Evolutionary conservation across 1,284 basidiomycete species (phyloP).

Genomic region (Marasmius sp.): DNA sequence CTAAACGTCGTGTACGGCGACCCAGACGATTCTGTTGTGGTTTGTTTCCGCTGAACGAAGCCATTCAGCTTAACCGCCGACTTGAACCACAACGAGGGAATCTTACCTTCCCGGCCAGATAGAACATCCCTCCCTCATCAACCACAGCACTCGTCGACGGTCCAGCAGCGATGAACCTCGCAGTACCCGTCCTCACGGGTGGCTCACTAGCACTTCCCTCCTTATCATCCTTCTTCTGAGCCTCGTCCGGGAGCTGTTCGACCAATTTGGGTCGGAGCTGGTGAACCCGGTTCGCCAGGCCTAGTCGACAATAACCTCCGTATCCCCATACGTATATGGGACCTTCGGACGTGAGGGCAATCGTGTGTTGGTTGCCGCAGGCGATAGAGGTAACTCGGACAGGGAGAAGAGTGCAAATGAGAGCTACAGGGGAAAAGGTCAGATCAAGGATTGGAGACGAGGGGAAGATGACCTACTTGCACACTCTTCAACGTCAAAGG

Average conservation of each 20-base stretch:
- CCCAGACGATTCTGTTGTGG: slow-evolving; percentile 70
- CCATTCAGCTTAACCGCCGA: background rate
- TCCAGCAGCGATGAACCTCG: slow-evolving; percentile 78
- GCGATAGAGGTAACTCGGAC: slow-evolving; percentile 81
- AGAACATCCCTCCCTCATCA: slow-evolving; percentile 82
- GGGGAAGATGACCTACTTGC: slow-evolving; percentile 53
- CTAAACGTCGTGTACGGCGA: slow-evolving; percentile 46
- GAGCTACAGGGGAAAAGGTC: slow-evolving; percentile 43
- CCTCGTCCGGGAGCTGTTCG: slow-evolving; percentile 54
- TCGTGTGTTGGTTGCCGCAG: slow-evolving; percentile 73
- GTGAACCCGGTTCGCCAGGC: slow-evolving; percentile 85
- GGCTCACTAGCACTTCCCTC: background rate
- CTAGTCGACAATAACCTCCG: slow-evolving; percentile 79
- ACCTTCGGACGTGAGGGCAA: slow-evolving; percentile 76
- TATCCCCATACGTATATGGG: slow-evolving; percentile 87
- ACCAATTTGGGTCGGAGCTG: slow-evolving; percentile 74
- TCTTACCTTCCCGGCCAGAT: slow-evolving; percentile 77
- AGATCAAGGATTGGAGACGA: slow-evolving; percentile 1
- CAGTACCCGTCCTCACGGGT: slow-evolving; percentile 11
- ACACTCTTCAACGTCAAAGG: slow-evolving; percentile 76
- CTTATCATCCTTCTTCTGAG: slow-evolving; percentile 1
- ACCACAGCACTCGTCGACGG: slow-evolving; percentile 83
- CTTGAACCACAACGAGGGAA: slow-evolving; percentile 8
- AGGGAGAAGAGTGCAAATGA: slow-evolving; percentile 69
- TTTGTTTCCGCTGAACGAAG: slow-evolving; percentile 79